These are phyloP conservation scores for Torulaspora franciscae DNA, from an alignment of 805 yeast genomes.

Conservation along the genomic window DNA sequence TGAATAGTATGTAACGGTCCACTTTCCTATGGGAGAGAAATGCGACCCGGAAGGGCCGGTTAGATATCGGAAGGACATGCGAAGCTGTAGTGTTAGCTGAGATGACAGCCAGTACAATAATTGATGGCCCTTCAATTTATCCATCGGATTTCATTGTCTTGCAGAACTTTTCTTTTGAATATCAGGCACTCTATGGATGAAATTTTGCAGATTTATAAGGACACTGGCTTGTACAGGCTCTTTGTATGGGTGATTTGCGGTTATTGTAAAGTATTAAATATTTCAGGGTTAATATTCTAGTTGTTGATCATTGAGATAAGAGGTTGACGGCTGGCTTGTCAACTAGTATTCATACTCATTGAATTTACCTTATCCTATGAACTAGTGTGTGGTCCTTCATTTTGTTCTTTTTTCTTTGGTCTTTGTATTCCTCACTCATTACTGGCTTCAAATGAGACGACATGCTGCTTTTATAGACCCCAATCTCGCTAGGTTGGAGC, in stretches of 20 bases:
- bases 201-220: not conserved
- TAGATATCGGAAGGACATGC: too few relatives aligned
- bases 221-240: not conserved
- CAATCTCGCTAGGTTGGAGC: conserved; percentile 44
- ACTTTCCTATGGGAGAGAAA: too few relatives aligned
- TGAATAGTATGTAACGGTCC: too few relatives aligned
- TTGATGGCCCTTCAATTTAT: not conserved
- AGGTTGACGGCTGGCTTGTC: not conserved
- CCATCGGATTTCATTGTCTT: not conserved
- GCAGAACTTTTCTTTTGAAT: not conserved
- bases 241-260: not conserved
- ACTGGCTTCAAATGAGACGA: conserved; percentile 3
- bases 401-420: not conserved
- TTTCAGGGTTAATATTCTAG: not conserved
- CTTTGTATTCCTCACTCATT: not conserved
- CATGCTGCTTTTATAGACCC: conserved; percentile 34
- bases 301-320: not conserved
- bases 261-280: not conserved
- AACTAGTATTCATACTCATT: not conserved
- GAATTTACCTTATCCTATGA: not conserved
- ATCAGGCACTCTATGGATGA: not conserved
- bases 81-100: not conserved
- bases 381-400: not conserved
- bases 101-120: not conserved
- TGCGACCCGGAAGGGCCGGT: too few relatives aligned